Evolutionary conservation across 345 rosid species (phyloP), one percentile per base, ranked within the genome.

Genomic region (Streptanthus diversifolius): DNA sequence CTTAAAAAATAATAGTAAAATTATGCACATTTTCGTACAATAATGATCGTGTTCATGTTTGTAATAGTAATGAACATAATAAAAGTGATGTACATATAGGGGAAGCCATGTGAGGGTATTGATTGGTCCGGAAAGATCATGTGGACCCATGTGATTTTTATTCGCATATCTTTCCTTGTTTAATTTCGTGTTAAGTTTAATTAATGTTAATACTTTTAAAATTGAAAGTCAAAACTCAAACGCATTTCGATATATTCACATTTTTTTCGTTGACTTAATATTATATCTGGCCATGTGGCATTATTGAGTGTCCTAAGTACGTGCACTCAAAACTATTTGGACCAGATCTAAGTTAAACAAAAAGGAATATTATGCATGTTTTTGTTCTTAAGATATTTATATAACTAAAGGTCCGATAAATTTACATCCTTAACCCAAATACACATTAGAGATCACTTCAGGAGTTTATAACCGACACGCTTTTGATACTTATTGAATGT

Each of bases 71-170:
- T 24, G 56, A 52, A 51, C 32, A 24, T 51, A 30, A 49, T 52
- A 52, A 15, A 66, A 56, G 60, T 30, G 15, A n/a, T 48, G 72
- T 58, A 36, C 39, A 17, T 45, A 13, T 45, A 13, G 22, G 3
- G 13, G 17, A 15, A 44, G n/a, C 62, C 68, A 75, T 68, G 79
- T 75, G 79, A 41, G 22, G 39, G 30, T 17, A 44, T 53, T 69
- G 43, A 62, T 76, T 76, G 59, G 66, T 45, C 25, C 25, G 17
- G 18, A 43, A 52, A 68, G 1, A 21, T 17, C 64, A 63, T 44
- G 75, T 69, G 75, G 79, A 61, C 58, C 30, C 74, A 75, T 49
- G 73, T 74, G 73, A 21, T 49, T 58, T 58, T 39, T 58, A 21
- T 66, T 64, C 57, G 65, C 40, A 35, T 43, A 55, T 53, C 24